phyloP scores from a whole-genome alignment of 805 yeast species.

The Candida khao-thaluensis region DNA sequence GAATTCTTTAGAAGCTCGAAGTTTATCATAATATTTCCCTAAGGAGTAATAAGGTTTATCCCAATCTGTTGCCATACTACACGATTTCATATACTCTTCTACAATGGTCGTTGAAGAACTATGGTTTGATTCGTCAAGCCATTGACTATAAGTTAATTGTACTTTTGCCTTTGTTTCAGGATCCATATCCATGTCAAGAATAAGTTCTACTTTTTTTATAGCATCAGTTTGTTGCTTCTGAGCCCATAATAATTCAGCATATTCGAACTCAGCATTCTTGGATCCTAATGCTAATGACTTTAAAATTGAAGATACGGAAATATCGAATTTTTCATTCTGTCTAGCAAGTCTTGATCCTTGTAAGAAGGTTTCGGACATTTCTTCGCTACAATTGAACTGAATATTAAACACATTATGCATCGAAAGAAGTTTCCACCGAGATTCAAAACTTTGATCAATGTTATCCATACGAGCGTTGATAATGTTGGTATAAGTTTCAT shows the following conservation, averaged over 20 bases:
- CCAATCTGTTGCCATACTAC: constrained; percentile 55
- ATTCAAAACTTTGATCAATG: constrained; percentile 48
- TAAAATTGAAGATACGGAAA: constrained; percentile 67
- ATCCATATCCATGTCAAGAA: constrained; percentile 21
- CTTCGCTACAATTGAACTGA: constrained; percentile 15
- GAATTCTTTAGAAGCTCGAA: constrained; percentile 64
- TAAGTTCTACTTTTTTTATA: constrained; percentile 55
- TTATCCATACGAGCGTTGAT: constrained; percentile 31
- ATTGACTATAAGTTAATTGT: constrained; percentile 77
- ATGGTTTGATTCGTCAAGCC: constrained; percentile 86
- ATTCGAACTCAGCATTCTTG: constrained; percentile 58
- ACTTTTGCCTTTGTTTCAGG: constrained; percentile 35
- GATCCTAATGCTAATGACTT: constrained; percentile 50
- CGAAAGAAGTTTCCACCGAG: constrained; percentile 59
- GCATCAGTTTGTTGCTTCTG: constrained; percentile 89
- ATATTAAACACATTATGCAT: constrained; percentile 39
- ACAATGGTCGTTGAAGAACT: constrained; percentile 73
- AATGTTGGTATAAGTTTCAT: constrained; percentile 11
- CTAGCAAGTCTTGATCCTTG: constrained; percentile 65
- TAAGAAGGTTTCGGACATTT: constrained; percentile 50
- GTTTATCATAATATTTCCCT: constrained; percentile 76
- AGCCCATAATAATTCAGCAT: constrained; percentile 82
- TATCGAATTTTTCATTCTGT: constrained; percentile 63
- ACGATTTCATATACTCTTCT: constrained; percentile 62
- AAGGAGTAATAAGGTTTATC: constrained; percentile 78